Percentiles rank a stretch among this genome's conserved stretches.
These are phyloP conservation scores for Suillus luteus DNA, from an alignment of 768 basidiomycete species.

Conservation along the genomic window DNA sequence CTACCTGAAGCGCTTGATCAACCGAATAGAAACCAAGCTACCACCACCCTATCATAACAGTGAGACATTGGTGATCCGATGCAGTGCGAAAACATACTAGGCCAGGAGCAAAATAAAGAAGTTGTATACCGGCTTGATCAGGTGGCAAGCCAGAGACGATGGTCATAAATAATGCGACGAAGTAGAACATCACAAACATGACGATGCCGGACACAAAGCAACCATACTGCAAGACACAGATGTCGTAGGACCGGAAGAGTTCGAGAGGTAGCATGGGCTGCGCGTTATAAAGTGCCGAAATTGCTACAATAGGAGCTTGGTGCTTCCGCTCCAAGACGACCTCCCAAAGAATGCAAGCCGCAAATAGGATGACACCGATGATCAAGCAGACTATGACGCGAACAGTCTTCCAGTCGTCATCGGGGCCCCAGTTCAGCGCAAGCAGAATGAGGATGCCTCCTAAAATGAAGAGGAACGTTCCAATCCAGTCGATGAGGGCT, in stretches of 20 bases:
- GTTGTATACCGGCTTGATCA: constrained; percentile 45
- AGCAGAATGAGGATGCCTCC: constrained; percentile 50
- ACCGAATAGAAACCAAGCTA: constrained; percentile 32
- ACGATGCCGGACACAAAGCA: constrained; percentile 48
- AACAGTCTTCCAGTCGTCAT: constrained; percentile 40
- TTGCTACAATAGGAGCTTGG: background rate
- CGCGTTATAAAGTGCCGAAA: constrained; percentile 26
- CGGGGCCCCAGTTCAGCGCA: constrained; percentile 54
- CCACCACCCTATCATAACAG: constrained; percentile 39
- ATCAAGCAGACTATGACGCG: constrained; percentile 50
- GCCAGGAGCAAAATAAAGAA: constrained; percentile 56
- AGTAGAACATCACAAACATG: constrained; percentile 56
- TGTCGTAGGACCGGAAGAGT: constrained; percentile 44
- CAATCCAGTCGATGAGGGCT: constrained; percentile 48
- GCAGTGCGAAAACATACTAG: constrained; percentile 33
- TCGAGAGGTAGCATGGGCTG: constrained; percentile 50
- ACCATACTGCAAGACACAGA: constrained; percentile 40
- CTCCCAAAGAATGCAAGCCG: constrained; percentile 46
- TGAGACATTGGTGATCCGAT: background rate
- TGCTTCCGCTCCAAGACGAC: constrained; percentile 36
- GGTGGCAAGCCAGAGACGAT: constrained; percentile 44
- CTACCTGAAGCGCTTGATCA: constrained; percentile 41
- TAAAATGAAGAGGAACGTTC: constrained; percentile 43
- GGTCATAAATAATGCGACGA: constrained; percentile 53
- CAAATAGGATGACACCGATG: constrained; percentile 45